Conservation (phyloP, 139 green algal genomes). For the Coelastrella sp. region DNA sequence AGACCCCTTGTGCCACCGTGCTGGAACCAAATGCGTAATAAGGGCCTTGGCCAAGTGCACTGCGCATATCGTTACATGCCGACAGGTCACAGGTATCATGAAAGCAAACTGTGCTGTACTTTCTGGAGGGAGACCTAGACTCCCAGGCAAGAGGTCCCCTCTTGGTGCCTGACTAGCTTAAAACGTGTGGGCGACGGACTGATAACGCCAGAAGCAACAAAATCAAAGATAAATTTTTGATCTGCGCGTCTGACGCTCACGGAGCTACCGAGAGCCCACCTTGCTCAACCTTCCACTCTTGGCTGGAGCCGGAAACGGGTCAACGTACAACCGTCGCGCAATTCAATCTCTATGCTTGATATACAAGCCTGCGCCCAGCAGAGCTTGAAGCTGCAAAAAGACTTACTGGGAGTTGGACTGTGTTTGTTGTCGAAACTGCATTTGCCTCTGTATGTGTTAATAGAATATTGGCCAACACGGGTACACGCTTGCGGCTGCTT, state of each 20-base stretch:
- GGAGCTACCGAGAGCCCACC: no score
- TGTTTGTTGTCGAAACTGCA: no score
- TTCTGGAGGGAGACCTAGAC: not conserved
- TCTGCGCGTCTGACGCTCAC: no score
- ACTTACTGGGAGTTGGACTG: not conserved
- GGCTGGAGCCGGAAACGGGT: no score
- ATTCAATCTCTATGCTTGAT: no score
- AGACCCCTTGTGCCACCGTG: not conserved
- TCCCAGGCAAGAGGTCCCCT: not conserved
- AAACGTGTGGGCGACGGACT: no score
- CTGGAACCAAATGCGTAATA: not conserved
- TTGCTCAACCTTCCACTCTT: not conserved
- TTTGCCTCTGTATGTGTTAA: no score
- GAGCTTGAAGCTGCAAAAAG: not conserved
- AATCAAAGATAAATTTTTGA: not conserved
- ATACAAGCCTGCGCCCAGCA: no score
- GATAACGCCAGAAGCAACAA: not conserved
- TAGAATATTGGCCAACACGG: no score
- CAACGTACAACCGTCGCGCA: no score
- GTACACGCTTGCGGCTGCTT: no score
- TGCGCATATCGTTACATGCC: no score
- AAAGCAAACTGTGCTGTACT: not conserved
- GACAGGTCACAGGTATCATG: not conserved
- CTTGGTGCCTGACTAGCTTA: constrained; percentile 2
- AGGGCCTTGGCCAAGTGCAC: not conserved